A percentile compares a stretch with the other conserved stretches of the same genome.
phyloP scores from a whole-genome alignment of 352 stramenopile species.

The Paralagenidium karlingii region DNA sequence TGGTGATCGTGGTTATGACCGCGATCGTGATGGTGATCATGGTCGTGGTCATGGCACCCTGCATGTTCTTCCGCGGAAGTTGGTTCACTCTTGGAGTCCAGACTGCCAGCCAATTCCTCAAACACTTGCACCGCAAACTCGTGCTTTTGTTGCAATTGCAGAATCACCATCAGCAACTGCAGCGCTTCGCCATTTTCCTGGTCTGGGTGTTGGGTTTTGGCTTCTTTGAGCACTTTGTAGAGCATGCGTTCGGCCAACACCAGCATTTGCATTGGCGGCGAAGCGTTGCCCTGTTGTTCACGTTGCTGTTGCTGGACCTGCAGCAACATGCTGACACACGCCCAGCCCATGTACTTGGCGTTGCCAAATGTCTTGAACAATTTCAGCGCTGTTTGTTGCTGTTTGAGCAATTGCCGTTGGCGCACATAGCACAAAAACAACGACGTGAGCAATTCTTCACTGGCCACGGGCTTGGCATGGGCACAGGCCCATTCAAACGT shows the following conservation, averaged over 20 bases:
- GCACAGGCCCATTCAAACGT: constrained; percentile 62
- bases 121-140: constrained; percentile 52
- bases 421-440: constrained; percentile 61
- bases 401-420: constrained; percentile 60
- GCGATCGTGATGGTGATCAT: too few species aligned
- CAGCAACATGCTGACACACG: constrained; percentile 69
- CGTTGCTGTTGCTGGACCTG: constrained; percentile 33
- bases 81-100: constrained; percentile 11
- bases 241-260: constrained; percentile 70
- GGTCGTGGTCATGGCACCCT: too few species aligned
- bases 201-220: constrained; percentile 13
- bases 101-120: constrained; percentile 41
- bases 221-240: constrained; percentile 54
- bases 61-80: too few species aligned
- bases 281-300: constrained; percentile 19
- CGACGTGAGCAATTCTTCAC: constrained; percentile 56
- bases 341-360: constrained; percentile 74
- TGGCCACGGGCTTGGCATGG: constrained; percentile 19
- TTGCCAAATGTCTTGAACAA: constrained; percentile 73
- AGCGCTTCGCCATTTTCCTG: constrained; percentile 49
- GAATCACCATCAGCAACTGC: constrained; percentile 53
- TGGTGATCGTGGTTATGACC: too few species aligned
- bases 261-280: constrained; percentile 67
- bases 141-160: constrained; percentile 61
- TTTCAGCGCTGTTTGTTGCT: constrained; percentile 80